phyloP scores from a whole-genome alignment of 257 asterid species.

The Lithospermum erythrorhizon region DNA sequence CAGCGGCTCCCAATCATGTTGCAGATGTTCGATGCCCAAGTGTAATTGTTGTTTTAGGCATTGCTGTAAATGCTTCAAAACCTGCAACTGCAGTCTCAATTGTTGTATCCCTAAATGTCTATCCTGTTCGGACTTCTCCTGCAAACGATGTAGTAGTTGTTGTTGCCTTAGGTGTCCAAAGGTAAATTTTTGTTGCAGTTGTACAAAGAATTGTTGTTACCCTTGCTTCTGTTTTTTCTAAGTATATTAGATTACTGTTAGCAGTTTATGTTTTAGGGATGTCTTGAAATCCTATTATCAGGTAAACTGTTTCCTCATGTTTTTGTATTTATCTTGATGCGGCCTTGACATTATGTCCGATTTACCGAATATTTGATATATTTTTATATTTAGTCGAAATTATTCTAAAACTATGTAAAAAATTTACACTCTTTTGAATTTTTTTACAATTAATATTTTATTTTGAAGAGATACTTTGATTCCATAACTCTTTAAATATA shows the following conservation, averaged over 20 bases:
- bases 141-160: slow-evolving; percentile 22
- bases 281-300: no score
- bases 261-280: no score
- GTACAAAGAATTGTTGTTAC: slow-evolving; percentile 38
- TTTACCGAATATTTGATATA: no score
- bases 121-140: slow-evolving; percentile 14
- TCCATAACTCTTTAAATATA: no score
- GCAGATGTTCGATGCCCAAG: slow-evolving; percentile 34
- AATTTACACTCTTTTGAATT: no score
- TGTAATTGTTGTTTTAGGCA: slow-evolving; percentile 31
- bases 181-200: slow-evolving; percentile 41
- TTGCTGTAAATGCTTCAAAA: slow-evolving; percentile 8
- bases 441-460: no score
- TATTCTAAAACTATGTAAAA: no score
- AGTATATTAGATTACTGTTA: no score
- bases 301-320: no score
- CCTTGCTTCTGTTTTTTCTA: slow-evolving; percentile 22
- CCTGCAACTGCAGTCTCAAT: slow-evolving; percentile 26
- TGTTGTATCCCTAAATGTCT: slow-evolving; percentile 29
- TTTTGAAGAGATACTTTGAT: no score
- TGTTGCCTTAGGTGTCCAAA: slow-evolving; percentile 27
- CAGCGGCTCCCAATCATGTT: slow-evolving; percentile 20
- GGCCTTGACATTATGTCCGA: background rate
- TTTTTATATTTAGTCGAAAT: no score
- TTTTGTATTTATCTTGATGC: slow-evolving; percentile 21